Conservation (phyloP, 148 eudicot species). For the Linanthus parryae region DNA sequence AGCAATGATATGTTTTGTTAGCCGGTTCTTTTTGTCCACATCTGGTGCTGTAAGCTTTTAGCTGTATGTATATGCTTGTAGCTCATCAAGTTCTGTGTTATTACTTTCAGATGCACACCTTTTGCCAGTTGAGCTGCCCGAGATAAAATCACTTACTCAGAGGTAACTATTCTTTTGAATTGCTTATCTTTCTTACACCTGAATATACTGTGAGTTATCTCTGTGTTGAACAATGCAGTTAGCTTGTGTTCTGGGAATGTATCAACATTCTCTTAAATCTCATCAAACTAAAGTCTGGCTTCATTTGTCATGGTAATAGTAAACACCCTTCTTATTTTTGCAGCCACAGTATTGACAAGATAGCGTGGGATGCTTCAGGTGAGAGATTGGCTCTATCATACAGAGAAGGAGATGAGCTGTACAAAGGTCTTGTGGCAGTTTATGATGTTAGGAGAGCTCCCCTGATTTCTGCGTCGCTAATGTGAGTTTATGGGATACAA, state of each 20-base stretch:
- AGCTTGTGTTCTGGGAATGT: no score
- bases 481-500: no score
- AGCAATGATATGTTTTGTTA: no score
- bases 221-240: no score
- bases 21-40: background rate
- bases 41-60: background rate
- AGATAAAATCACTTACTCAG: conserved; percentile 58
- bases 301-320: no score
- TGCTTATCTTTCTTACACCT: background rate
- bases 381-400: conserved; percentile 87
- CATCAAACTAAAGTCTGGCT: no score
- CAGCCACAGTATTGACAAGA: conserved; percentile 77
- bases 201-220: background rate
- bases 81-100: background rate
- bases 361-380: conserved; percentile 99
- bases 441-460: conserved; percentile 85
- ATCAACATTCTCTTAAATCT: no score
- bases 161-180: conserved; percentile 36
- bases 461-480: conserved; percentile 68
- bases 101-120: conserved; percentile 78
- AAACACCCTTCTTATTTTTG: conserved; percentile 18
- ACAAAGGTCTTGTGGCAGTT: conserved; percentile 83
- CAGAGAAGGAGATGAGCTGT: conserved; percentile 76
- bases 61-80: background rate
- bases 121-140: conserved; percentile 84